Conservation (phyloP, 2,329 filamentous ascomycete genomes). For the Pestalotiopsis sp. region DNA sequence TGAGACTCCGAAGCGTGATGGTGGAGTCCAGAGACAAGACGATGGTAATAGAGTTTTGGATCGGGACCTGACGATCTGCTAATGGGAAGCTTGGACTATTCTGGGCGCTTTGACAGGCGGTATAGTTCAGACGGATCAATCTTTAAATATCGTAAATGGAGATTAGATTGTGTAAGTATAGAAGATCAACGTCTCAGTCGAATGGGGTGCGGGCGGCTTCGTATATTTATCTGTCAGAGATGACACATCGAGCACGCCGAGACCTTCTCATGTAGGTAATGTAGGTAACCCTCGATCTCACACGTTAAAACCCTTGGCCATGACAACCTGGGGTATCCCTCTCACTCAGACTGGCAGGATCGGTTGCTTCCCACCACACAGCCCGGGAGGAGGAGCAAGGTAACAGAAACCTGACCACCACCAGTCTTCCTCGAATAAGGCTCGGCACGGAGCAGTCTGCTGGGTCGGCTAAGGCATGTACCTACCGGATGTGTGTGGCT, state of each 20-base stretch:
- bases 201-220: background rate
- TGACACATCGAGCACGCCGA: background rate
- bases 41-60: background rate
- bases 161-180: background rate
- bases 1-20: background rate
- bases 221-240: background rate
- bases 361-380: background rate
- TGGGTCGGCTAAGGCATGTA: background rate
- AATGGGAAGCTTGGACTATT: background rate
- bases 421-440: background rate
- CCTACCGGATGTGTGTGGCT: background rate
- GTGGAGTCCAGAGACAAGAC: background rate
- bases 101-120: background rate
- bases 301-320: background rate
- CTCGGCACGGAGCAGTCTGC: background rate
- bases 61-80: background rate
- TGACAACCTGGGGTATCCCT: conserved; percentile 4
- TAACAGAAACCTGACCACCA: background rate
- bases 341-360: background rate
- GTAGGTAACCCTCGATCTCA: too few relatives aligned
- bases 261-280: background rate
- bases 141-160: background rate
- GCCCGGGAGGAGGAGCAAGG: background rate
- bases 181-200: background rate
- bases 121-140: background rate